phyloP scores from a whole-genome alignment of 495 filamentous ascomycete genomes.

The Pseudoneurospora amorphoporcata region DNA sequence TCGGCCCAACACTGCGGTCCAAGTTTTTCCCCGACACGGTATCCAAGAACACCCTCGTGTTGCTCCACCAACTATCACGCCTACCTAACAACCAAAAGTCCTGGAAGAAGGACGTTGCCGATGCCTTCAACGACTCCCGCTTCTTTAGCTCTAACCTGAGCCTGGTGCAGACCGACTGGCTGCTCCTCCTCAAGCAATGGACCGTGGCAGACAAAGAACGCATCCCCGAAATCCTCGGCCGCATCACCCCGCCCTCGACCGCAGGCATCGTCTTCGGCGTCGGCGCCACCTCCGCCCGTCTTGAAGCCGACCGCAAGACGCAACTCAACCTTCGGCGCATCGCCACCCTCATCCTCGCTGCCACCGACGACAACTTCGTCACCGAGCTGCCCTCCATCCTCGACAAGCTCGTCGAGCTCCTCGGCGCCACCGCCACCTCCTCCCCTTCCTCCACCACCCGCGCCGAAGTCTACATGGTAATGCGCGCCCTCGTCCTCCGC shows the following conservation, averaged over 20 bases:
- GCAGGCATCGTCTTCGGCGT: slow-evolving; percentile 97
- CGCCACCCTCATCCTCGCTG: slow-evolving; percentile 64
- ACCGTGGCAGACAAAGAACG: slow-evolving; percentile 76
- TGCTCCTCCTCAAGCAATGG: slow-evolving; percentile 76
- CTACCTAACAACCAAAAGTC: slow-evolving; percentile 71
- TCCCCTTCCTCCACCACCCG: slow-evolving; percentile 86
- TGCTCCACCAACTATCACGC: slow-evolving; percentile 68
- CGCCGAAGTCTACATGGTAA: slow-evolving; percentile 80
- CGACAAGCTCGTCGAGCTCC: slow-evolving; percentile 78
- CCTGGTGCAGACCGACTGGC: slow-evolving; percentile 64
- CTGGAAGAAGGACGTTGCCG: slow-evolving; percentile 87
- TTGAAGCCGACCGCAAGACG: slow-evolving; percentile 87
- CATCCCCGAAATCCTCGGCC: slow-evolving; percentile 66
- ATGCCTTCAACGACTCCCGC: slow-evolving; percentile 81
- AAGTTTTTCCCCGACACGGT: slow-evolving; percentile 85
- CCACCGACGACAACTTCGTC: slow-evolving; percentile 66
- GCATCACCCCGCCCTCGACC: slow-evolving; percentile 77
- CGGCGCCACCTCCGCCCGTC: slow-evolving; percentile 83
- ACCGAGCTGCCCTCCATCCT: slow-evolving; percentile 59
- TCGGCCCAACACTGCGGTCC: slow-evolving; percentile 73
- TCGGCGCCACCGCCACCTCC: slow-evolving; percentile 74
- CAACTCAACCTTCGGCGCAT: slow-evolving; percentile 85
- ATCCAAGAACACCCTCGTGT: slow-evolving; percentile 53
- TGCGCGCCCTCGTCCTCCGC: slow-evolving; percentile 69
- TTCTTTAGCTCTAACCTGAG: slow-evolving; percentile 63